A percentile compares a stretch with the other conserved stretches of the same genome.
Conservation (phyloP, 805 yeast species). For the Yarrowia sp. region DNA sequence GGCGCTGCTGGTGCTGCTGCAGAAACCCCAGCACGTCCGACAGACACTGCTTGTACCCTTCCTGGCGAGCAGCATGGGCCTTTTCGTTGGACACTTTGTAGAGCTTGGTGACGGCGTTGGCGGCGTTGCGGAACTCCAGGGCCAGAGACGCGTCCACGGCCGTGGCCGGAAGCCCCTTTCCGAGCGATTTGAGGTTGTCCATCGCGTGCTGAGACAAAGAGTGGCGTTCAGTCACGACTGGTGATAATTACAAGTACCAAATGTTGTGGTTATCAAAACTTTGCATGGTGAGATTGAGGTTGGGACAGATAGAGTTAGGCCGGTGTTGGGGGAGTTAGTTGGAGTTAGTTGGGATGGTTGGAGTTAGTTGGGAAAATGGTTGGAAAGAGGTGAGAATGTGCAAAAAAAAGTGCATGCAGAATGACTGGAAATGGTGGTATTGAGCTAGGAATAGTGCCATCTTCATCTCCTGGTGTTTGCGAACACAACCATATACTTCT, state of each 20-base stretch:
- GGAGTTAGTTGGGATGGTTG: not conserved
- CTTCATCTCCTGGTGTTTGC: no score
- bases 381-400: not conserved
- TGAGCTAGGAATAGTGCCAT: no score
- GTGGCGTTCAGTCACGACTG: not conserved
- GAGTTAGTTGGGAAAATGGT: not conserved
- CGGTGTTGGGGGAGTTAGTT: no score
- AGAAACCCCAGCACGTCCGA: constrained; percentile 30
- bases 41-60: constrained; percentile 37
- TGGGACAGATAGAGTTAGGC: not conserved
- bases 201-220: constrained; percentile 25
- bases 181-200: constrained; percentile 43
- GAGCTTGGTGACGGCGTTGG: constrained; percentile 46
- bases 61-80: constrained; percentile 41
- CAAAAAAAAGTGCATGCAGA: not conserved
- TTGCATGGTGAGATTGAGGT: constrained; percentile 10
- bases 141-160: constrained; percentile 43
- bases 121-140: constrained; percentile 46
- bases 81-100: constrained; percentile 45
- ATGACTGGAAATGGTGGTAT: not conserved
- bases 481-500: no score
- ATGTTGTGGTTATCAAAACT: constrained; percentile 20
- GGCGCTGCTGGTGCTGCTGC: constrained; percentile 37
- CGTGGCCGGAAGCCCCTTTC: constrained; percentile 43
- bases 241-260: not conserved